Evolutionary conservation across 2,329 filamentous ascomycete genomes (phyloP), one percentile per base, ranked within the genome.

Genomic region (Fusarium sp.): DNA sequence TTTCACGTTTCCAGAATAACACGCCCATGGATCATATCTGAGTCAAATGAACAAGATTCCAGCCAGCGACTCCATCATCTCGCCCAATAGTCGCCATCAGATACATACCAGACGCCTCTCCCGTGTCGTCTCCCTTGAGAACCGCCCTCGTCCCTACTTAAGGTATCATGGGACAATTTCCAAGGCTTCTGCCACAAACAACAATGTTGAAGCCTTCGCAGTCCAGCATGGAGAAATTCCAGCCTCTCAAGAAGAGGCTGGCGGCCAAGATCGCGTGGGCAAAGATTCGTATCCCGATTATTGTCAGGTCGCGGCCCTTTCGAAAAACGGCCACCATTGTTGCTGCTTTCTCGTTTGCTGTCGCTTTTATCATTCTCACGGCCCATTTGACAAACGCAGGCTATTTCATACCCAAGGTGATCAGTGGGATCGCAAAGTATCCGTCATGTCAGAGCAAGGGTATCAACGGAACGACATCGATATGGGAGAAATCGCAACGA

Each of bases 221-320:
- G 18, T 39, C 33, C 26, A 45, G 61, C 20, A 66, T 68, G 50
- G 66, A 66, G 55, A 66, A 66, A 43, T 22, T 49, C 17, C 40
- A 28, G 11, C 61, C 61, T 11, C 38, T 68, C 5, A 70, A 50
- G 28, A 38, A 14, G 22, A 58, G 45, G 50, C n/a, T 70, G 9
- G 50, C 38, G 22, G 33, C 31, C 7, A 68, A 48, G 14, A 9
- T 58, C 4, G 64, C 63, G 34, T 62, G 63, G 63, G 39, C 44
- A 9, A 69, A 63, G 10, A 15, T 50, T 18, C 58, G 53, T 9
- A 38, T 49, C 9, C 66, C 69, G 13, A 34, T 45, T 2, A 28
- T 73, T 2, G 51, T 66, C 31, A 74, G 59, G 48, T 71, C 72
- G 34, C 68, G 71, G 3, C 60, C 59, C 5, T 74, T 74, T 57